phyloP scores from a whole-genome alignment of 305 asterid species.

The Solanum hybrid region DNA sequence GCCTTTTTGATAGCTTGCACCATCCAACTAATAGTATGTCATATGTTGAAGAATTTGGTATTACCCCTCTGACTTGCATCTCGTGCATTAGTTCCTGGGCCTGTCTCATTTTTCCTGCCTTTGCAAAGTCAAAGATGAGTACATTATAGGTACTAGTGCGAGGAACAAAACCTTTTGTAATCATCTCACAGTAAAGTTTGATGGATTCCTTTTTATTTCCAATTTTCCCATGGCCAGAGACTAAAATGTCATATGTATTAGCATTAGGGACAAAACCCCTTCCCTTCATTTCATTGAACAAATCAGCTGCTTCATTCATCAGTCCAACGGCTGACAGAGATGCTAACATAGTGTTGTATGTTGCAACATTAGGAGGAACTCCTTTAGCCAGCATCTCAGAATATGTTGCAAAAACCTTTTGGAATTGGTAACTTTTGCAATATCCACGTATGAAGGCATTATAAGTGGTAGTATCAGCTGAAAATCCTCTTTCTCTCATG shows the following conservation, averaged over 20 bases:
- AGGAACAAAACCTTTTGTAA: constrained; percentile 68
- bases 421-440: constrained; percentile 49
- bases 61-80: constrained; percentile 59
- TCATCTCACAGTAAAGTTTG: constrained; percentile 81
- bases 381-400: constrained; percentile 54
- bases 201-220: constrained; percentile 75
- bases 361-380: constrained; percentile 53
- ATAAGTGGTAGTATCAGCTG: constrained; percentile 54
- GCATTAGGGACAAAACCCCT: constrained; percentile 47
- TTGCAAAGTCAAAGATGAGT: constrained; percentile 63
- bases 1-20: constrained; percentile 48
- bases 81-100: constrained; percentile 81
- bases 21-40: constrained; percentile 75
- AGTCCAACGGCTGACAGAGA: constrained; percentile 43
- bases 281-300: constrained; percentile 54
- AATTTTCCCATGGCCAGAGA: constrained; percentile 57
- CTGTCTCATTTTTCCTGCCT: constrained; percentile 74
- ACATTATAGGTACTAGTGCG: constrained; percentile 60
- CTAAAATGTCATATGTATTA: constrained; percentile 52
- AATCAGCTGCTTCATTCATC: constrained; percentile 33
- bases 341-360: constrained; percentile 62
- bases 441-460: constrained; percentile 76
- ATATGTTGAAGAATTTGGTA: constrained; percentile 63
- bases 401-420: constrained; percentile 46
- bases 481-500: constrained; percentile 58